Base-by-base conservation (phyloP, 1,284 basidiomycete species). In the Naganishia liquefaciens region DNA sequence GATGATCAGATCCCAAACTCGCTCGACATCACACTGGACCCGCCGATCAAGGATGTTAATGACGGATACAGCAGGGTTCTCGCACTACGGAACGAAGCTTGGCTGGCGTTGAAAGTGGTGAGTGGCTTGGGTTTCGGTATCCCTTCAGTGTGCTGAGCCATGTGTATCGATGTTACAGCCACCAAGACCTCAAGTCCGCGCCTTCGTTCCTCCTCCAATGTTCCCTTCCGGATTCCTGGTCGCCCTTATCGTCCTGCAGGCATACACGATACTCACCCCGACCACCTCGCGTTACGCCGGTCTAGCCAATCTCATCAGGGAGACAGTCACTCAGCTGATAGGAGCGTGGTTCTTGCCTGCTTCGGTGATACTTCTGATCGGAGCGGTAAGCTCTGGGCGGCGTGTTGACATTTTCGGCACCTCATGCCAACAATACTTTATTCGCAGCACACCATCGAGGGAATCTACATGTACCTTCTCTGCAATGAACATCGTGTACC, bases 271-370 rank as follows among this genome's bases (percentile, higher is more conserved):
- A 21, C 40, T 66, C 9, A 54, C 58, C 7, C 52, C 64, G 11
- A 3, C 25, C 1, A 28, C 42, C 50, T 47, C 60, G 30, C 50
- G 49, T 4, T 53, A 62, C 37, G 27, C 49, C 27, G 11, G 37
- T 21, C 28, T 54, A 1, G 64, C 64, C n/a, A 44, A 19, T 11
- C 30, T 28, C 11, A 49, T 61, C 7, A 50, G 58, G 19, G 21
- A 10, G 2, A 46, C 33, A 3, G 44, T 65, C 15, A 58, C 50
- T 28, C 44, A 52, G 25, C n/a, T 60, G 5, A 13, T 61, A 21
- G 64, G 64, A 33, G 23, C 40, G 23, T 58, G 64, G 57, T 65
- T 65, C 39, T 17, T 65, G n/a, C 50, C 37, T 6, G 55, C 55
- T 46, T 46, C 53, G 9, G 47, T 65, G 13, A 28, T 54, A 46